These are phyloP conservation scores for Heliamphora pulchella DNA, from an alignment of 179 eudicot genomes.

Conservation along the genomic window DNA sequence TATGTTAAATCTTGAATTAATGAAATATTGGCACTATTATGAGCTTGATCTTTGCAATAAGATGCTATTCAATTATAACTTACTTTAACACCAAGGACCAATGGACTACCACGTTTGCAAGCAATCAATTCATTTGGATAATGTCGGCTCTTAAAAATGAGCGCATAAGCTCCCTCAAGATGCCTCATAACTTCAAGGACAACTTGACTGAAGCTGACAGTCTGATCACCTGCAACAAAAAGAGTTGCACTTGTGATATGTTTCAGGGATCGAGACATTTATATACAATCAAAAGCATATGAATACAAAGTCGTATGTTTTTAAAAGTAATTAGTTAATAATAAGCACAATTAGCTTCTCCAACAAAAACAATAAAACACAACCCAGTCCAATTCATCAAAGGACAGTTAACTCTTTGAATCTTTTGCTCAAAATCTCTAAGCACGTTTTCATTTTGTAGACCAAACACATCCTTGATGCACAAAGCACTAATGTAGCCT, in stretches of 20 bases:
- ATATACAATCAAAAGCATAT: not conserved
- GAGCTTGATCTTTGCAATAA: not conserved
- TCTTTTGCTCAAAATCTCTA: not conserved
- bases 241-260: slow-evolving; percentile 10
- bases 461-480: not conserved
- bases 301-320: not conserved
- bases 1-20: not conserved
- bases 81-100: slow-evolving; percentile 97
- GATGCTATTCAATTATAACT: slow-evolving; percentile 18
- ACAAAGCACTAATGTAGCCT: not conserved
- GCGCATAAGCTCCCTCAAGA: slow-evolving; percentile 99
- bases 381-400: not conserved
- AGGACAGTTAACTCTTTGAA: not conserved
- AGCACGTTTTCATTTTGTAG: not conserved
- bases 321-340: not conserved
- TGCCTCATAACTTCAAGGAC: slow-evolving; percentile 99
- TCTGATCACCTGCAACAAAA: slow-evolving; percentile 42
- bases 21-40: not conserved
- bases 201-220: slow-evolving; percentile 61
- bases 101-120: slow-evolving; percentile 96
- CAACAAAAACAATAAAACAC: not conserved
- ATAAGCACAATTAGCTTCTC: slow-evolving; percentile 3
- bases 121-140: slow-evolving; percentile 98
- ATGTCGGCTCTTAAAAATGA: slow-evolving; percentile 85
- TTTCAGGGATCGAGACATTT: not conserved